Percentiles rank a stretch among this genome's conserved stretches.
Evolutionary conservation across 345 rosid genomes (phyloP).

Genomic region (Gossypium turneri): DNA sequence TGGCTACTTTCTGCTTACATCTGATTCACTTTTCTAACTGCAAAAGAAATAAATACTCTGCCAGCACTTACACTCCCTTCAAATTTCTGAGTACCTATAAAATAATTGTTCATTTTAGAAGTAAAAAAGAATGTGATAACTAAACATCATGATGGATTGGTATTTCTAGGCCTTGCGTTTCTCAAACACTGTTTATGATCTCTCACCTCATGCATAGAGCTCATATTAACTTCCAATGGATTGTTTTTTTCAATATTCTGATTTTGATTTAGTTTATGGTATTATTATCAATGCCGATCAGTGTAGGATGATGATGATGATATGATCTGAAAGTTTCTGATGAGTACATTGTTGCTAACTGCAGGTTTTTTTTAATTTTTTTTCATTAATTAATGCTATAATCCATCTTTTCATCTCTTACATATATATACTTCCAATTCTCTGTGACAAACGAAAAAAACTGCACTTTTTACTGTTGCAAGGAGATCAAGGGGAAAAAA

Average conservation of each 20-base stretch:
- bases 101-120: not conserved
- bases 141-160: not conserved
- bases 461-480: not conserved
- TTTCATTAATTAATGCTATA: not conserved
- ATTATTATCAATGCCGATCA: slow-evolving; percentile 1
- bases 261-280: slow-evolving; percentile 3
- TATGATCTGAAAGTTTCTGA: slow-evolving; percentile 13
- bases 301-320: slow-evolving; percentile 22
- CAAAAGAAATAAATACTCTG: not conserved
- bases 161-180: not conserved
- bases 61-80: not conserved
- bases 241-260: not conserved
- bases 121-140: not conserved
- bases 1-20: not conserved
- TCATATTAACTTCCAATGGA: not conserved
- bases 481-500: not conserved
- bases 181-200: not conserved
- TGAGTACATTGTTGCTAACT: slow-evolving; percentile 21
- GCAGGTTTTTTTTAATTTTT: not conserved
- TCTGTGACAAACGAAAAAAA: not conserved
- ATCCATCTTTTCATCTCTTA: not conserved
- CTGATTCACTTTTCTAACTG: not conserved
- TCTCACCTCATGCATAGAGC: not conserved
- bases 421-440: not conserved
- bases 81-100: not conserved